Percentiles rank a stretch among this genome's conserved stretches.
Evolutionary conservation across 257 asterid species (phyloP).

Genomic region (Rauvolfia tetraphylla): DNA sequence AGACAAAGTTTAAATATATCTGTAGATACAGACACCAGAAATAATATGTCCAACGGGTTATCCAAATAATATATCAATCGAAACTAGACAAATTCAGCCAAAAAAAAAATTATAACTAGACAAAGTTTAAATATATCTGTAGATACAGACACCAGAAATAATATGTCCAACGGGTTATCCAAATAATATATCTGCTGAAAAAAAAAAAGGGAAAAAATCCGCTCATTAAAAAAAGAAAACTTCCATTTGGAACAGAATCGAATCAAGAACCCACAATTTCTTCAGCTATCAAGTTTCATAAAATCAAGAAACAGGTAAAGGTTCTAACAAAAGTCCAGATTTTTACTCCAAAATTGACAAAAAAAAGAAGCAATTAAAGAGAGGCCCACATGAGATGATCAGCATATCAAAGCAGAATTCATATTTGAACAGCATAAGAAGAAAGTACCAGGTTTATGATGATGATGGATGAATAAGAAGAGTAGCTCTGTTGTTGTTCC

Average conservation of each 20-base stretch:
- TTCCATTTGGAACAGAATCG: neutral
- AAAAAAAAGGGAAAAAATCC: neutral
- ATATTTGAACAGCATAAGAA: neutral
- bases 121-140: neutral
- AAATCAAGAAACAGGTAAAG: conserved; percentile 6
- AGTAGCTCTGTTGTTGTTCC: neutral
- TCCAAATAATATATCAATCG: too few relatives aligned
- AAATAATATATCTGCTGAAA: too few relatives aligned
- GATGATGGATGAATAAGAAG: neutral
- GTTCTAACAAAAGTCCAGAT: neutral
- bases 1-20: too few relatives aligned
- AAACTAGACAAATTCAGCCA: too few relatives aligned
- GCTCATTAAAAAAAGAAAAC: neutral
- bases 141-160: neutral
- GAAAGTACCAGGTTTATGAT: neutral
- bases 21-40: too few relatives aligned
- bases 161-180: neutral
- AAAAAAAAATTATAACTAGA: too few relatives aligned
- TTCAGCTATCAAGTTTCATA: conserved; percentile 1
- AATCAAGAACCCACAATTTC: conserved; percentile 2
- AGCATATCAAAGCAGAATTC: neutral
- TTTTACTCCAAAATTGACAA: neutral
- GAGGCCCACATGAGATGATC: conserved; percentile 9
- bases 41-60: neutral
- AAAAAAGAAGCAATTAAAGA: conserved; percentile 9